phyloP scores from a whole-genome alignment of 768 basidiomycete genomes.

The Pleurotus ostreatus region DNA sequence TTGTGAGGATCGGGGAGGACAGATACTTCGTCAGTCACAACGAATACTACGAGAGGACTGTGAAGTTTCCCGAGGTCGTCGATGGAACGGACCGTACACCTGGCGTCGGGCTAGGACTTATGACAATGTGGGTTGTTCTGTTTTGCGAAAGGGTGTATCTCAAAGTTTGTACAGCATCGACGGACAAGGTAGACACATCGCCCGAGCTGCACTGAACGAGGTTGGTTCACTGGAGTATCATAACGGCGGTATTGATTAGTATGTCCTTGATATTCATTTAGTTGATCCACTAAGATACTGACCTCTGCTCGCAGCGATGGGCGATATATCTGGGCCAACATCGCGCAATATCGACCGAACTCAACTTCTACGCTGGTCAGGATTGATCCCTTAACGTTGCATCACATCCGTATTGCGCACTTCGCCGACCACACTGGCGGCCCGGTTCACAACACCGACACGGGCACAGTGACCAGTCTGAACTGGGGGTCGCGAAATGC shows the following conservation, averaged over 20 bases:
- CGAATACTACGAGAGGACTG: slow-evolving; percentile 1
- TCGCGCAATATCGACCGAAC: slow-evolving; percentile 5
- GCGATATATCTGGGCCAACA: slow-evolving; percentile 5
- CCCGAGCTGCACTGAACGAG: background rate
- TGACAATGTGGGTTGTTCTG: background rate
- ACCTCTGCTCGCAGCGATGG: background rate
- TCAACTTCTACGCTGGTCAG: slow-evolving; percentile 1
- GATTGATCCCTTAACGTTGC: slow-evolving; percentile 1
- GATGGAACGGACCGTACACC: slow-evolving; percentile 5
- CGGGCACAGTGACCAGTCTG: background rate
- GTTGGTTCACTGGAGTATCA: slow-evolving; percentile 1
- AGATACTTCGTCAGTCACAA: slow-evolving; percentile 7
- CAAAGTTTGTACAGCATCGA: background rate
- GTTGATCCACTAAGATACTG: background rate
- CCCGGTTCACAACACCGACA: background rate
- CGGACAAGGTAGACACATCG: background rate
- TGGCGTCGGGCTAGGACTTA: slow-evolving; percentile 2
- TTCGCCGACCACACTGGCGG: slow-evolving; percentile 3
- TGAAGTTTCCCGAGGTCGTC: slow-evolving; percentile 1
- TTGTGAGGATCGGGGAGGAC: slow-evolving; percentile 3
- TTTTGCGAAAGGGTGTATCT: background rate
- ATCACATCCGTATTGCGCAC: slow-evolving; percentile 1
- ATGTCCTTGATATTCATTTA: background rate
- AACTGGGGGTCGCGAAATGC: slow-evolving; percentile 6
- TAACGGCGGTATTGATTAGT: slow-evolving; percentile 6